phyloP scores from a whole-genome alignment of 2,329 filamentous ascomycete species.

The Claviceps pazoutovae region DNA sequence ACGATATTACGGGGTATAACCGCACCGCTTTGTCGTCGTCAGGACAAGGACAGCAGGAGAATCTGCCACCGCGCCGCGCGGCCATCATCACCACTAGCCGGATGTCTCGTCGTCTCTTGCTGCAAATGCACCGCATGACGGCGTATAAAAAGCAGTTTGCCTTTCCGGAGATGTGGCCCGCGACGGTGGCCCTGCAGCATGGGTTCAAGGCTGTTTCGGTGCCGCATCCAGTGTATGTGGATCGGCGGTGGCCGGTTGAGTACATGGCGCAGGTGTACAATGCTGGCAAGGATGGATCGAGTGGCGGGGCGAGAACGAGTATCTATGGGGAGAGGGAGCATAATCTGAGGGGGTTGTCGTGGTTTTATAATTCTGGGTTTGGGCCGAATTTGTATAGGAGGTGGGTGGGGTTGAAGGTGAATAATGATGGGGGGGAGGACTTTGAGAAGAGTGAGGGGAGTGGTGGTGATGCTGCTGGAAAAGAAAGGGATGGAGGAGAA shows the following conservation, averaged over 20 bases:
- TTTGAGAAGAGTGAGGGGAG: conserved; percentile 47
- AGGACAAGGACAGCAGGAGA: conserved; percentile 25
- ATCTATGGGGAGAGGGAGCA: conserved; percentile 77
- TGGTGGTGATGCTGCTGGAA: too few relatives aligned
- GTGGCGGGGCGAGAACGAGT: conserved; percentile 57
- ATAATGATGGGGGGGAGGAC: conserved; percentile 65
- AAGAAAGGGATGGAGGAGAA: conserved; percentile 27
- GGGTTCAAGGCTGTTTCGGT: conserved; percentile 86
- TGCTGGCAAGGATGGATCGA: conserved; percentile 58
- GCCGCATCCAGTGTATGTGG: conserved; percentile 78
- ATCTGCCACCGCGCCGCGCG: conserved; percentile 53
- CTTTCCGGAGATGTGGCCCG: conserved; percentile 95
- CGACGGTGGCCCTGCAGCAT: conserved; percentile 75
- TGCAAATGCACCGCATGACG: conserved; percentile 85
- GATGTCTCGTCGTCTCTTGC: conserved; percentile 65
- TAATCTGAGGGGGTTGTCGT: conserved; percentile 74
- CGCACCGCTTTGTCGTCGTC: conserved; percentile 15
- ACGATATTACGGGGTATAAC: conserved; percentile 79
- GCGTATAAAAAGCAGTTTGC: conserved; percentile 74
- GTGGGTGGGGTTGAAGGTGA: conserved; percentile 73
- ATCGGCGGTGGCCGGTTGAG: conserved; percentile 69
- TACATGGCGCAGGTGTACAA: conserved; percentile 74
- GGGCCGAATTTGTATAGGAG: conserved; percentile 67
- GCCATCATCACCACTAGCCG: conserved; percentile 82
- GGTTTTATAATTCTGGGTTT: conserved; percentile 85